phyloP scores from a whole-genome alignment of 1,139 yeast species.

The Taphrina sp. region DNA sequence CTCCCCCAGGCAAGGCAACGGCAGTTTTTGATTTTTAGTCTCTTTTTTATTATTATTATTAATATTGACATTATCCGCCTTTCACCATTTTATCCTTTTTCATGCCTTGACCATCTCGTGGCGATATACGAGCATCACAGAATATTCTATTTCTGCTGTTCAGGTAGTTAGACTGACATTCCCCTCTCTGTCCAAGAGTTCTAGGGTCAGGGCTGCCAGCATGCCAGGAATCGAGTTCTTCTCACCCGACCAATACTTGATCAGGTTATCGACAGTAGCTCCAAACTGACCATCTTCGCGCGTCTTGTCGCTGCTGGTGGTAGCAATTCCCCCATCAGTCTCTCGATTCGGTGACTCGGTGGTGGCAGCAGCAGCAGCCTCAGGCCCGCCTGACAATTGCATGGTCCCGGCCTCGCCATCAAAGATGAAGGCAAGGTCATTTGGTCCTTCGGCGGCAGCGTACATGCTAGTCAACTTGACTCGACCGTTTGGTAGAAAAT shows the following conservation, averaged over 20 bases:
- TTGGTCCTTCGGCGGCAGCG: conserved; percentile 43
- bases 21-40: too few relatives aligned
- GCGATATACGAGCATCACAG: conserved; percentile 1
- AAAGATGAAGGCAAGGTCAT: conserved; percentile 45
- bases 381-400: conserved; percentile 44
- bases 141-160: too few relatives aligned
- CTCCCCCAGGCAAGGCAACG: too few relatives aligned
- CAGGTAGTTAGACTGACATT: too few relatives aligned
- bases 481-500: conserved; percentile 65
- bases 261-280: conserved; percentile 55
- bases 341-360: too few relatives aligned
- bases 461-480: conserved; percentile 65
- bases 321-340: conserved; percentile 17
- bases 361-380: conserved; percentile 33
- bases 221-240: conserved; percentile 75
- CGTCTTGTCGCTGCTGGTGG: too few relatives aligned
- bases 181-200: conserved; percentile 57
- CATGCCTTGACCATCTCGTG: background rate
- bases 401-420: conserved; percentile 43
- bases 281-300: too few relatives aligned
- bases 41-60: too few relatives aligned
- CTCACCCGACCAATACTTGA: conserved; percentile 66
- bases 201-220: conserved; percentile 70
- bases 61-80: too few relatives aligned
- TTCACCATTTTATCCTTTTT: background rate